phyloP scores from a whole-genome alignment of 495 filamentous ascomycete genomes.

The Penicillium pancosmium region DNA sequence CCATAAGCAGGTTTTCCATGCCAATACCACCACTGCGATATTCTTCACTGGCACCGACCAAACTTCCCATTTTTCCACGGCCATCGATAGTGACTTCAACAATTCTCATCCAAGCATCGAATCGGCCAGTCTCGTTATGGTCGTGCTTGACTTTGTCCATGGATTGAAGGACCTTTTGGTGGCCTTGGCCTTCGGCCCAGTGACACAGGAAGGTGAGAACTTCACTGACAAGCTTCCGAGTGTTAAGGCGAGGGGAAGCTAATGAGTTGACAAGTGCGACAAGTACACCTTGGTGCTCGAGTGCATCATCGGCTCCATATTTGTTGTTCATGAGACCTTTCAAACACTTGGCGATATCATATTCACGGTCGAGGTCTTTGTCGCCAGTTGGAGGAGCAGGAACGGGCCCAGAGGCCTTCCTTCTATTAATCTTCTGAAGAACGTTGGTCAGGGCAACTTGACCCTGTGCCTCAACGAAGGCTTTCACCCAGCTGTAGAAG shows the following conservation, averaged over 20 bases:
- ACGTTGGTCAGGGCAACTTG: constrained; percentile 96
- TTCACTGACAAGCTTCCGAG: constrained; percentile 93
- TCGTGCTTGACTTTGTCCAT: constrained; percentile 90
- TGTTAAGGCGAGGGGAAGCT: constrained; percentile 86
- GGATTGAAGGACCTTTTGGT: constrained; percentile 89
- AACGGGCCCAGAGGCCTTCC: constrained; percentile 73
- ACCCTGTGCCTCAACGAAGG: constrained; percentile 96
- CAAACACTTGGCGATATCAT: constrained; percentile 96
- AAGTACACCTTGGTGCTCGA: constrained; percentile 85
- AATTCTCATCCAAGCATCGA: constrained; percentile 98
- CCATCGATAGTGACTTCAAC: constrained; percentile 98
- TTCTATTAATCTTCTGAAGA: constrained; percentile 86
- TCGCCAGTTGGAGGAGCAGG: constrained; percentile 68
- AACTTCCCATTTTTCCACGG: constrained; percentile 95
- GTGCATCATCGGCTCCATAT: constrained; percentile 96
- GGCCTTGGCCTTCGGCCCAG: constrained; percentile 93
- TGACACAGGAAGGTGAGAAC: constrained; percentile 96
- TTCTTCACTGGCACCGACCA: constrained; percentile 96
- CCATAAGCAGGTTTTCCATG: constrained; percentile 99
- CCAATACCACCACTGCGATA: constrained; percentile 96
- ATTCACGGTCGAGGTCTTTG: constrained; percentile 90
- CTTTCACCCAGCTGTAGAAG: constrained; percentile 76
- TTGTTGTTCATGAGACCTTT: constrained; percentile 99
- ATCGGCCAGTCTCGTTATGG: constrained; percentile 91
- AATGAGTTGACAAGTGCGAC: constrained; percentile 85